Percentiles rank a stretch among this genome's conserved stretches.
These are phyloP conservation scores for Xerocomus brunneocitrinus DNA, from an alignment of 768 basidiomycete species.

Conservation along the genomic window DNA sequence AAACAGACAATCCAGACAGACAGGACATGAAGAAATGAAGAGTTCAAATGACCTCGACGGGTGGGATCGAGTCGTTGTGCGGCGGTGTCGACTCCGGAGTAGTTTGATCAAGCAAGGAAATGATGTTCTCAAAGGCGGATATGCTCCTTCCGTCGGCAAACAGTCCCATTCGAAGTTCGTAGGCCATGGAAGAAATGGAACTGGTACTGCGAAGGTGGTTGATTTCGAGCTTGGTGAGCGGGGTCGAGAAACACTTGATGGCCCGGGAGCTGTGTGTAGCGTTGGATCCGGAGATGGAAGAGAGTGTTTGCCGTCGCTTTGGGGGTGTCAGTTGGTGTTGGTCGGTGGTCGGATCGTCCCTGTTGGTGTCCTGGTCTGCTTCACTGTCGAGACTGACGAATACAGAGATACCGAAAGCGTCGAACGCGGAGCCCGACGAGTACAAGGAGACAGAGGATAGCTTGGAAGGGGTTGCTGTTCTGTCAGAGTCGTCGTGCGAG, in stretches of 20 bases:
- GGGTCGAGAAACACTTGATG: conserved; percentile 17
- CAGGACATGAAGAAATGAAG: neutral
- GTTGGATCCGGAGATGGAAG: neutral
- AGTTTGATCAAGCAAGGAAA: conserved; percentile 27
- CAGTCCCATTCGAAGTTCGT: conserved; percentile 22
- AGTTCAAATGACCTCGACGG: conserved; percentile 8
- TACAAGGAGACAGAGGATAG: conserved; percentile 6
- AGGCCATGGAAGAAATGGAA: conserved; percentile 27
- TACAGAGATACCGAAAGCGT: conserved; percentile 17
- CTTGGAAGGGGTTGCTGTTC: conserved; percentile 1
- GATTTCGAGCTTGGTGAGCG: conserved; percentile 7
- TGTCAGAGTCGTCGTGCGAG: neutral
- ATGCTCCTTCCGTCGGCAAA: conserved; percentile 24
- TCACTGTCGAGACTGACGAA: conserved; percentile 11
- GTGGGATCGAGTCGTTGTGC: neutral
- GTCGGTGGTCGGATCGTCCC: neutral
- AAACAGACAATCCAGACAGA: neutral
- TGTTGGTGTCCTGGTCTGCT: neutral
- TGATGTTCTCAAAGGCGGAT: conserved; percentile 22
- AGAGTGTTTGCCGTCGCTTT: conserved; percentile 13
- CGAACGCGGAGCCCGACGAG: conserved; percentile 15
- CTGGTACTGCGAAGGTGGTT: conserved; percentile 14
- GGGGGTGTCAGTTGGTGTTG: conserved; percentile 7
- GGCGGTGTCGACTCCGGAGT: conserved; percentile 12
- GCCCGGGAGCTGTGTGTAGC: neutral